Percentiles rank a stretch among this genome's conserved stretches.
phyloP scores from a whole-genome alignment of 2,329 filamentous ascomycete genomes.

The Westerdykella sp. region DNA sequence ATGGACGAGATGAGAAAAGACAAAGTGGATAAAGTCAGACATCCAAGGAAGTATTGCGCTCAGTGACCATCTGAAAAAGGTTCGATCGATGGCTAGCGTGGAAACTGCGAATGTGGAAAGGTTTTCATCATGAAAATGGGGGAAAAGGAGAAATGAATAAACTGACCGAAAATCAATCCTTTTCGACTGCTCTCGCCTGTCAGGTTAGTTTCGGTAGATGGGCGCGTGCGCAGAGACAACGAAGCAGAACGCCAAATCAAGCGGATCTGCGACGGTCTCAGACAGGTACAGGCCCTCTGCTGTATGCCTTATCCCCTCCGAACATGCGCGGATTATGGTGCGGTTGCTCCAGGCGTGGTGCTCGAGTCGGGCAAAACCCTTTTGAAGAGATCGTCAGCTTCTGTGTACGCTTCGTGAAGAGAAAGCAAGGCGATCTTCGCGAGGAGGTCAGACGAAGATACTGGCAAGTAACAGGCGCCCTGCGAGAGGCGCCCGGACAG shows the following conservation, averaged over 20 bases:
- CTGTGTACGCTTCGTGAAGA: not conserved
- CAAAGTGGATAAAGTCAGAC: conserved; percentile 51
- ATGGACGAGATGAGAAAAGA: conserved; percentile 2
- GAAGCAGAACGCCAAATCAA: no score
- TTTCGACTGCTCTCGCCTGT: no score
- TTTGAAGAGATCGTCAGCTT: not conserved
- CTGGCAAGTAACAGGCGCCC: conserved; percentile 84
- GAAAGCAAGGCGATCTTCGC: not conserved
- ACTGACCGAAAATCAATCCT: conserved; percentile 26
- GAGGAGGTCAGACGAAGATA: conserved; percentile 67
- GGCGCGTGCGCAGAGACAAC: no score
- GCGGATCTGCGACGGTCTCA: no score
- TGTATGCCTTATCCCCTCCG: no score
- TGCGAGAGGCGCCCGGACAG: conserved; percentile 59
- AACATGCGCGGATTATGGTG: no score
- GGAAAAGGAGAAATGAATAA: conserved; percentile 7
- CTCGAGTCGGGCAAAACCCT: not conserved
- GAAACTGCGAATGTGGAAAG: conserved; percentile 82
- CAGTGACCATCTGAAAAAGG: conserved; percentile 61
- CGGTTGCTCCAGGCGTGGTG: not conserved
- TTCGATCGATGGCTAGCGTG: conserved; percentile 66
- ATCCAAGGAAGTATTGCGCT: conserved; percentile 69
- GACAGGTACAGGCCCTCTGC: no score
- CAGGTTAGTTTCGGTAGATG: no score
- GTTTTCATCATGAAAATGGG: conserved; percentile 60